Conservation (phyloP, 257 asterid genomes). For the Eustoma russellianum region DNA sequence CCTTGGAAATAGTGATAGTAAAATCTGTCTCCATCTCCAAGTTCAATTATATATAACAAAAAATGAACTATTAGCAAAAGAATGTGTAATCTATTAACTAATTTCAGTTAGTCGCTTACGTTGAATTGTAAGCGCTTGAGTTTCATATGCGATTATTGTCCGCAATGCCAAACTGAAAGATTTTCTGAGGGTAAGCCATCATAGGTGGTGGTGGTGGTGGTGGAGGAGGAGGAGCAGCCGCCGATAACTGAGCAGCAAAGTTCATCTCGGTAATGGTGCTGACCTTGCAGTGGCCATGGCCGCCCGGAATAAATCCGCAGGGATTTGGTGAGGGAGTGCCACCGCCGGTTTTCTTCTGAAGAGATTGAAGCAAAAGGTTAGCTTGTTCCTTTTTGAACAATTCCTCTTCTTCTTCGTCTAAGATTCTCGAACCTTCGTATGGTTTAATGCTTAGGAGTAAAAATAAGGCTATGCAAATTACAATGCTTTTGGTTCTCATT, state of each 20-base stretch:
- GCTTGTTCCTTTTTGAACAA: conserved; percentile 1
- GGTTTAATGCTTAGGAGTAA: background rate
- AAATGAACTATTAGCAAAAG: no score
- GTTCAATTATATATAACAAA: no score
- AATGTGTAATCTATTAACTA: background rate
- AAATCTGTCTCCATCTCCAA: no score
- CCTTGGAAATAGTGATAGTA: no score
- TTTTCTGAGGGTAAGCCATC: background rate
- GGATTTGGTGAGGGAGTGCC: conserved; percentile 18
- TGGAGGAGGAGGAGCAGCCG: background rate
- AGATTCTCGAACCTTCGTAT: conserved; percentile 24
- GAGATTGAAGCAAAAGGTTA: conserved; percentile 19
- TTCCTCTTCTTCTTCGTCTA: conserved; percentile 10
- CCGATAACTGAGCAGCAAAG: background rate
- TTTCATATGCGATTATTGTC: background rate
- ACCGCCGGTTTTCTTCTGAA: conserved; percentile 7
- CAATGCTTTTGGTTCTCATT: background rate
- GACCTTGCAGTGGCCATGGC: conserved; percentile 25
- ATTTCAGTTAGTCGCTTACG: background rate
- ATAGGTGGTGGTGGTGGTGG: background rate
- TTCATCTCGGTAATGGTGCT: conserved; percentile 4
- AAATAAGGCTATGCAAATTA: background rate
- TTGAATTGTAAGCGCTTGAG: background rate
- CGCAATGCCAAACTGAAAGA: conserved; percentile 2
- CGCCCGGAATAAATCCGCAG: conserved; percentile 22